Evolutionary conservation across 1,139 yeast species (phyloP).

Genomic region (Lodderomyces margitis): DNA sequence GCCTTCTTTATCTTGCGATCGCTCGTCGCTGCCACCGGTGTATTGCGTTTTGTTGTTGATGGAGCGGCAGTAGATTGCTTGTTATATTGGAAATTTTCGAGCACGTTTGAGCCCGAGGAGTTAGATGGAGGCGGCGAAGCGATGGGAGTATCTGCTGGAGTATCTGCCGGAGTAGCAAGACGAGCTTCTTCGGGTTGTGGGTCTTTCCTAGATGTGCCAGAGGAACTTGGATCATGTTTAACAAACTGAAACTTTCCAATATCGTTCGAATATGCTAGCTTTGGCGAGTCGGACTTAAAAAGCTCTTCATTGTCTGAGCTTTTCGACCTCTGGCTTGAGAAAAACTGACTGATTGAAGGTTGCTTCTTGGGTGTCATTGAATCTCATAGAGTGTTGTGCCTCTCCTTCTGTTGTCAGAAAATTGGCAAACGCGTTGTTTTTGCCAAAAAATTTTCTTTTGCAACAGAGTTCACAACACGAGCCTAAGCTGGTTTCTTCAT

Average conservation of each 20-base stretch:
- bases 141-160: conserved; percentile 6
- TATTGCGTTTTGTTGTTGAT: conserved; percentile 5
- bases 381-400: neutral
- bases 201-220: neutral
- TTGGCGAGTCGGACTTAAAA: neutral
- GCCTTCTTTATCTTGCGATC: neutral
- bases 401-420: neutral
- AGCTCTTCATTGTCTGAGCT: neutral
- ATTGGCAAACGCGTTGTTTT: neutral
- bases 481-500: too few species aligned
- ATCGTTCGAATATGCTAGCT: neutral
- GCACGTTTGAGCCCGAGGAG: neutral
- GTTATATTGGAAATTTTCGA: conserved; percentile 1
- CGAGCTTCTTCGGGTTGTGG: neutral
- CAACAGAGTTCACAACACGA: neutral
- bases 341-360: conserved; percentile 30
- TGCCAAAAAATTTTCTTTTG: neutral
- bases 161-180: conserved; percentile 1
- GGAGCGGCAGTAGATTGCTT: neutral
- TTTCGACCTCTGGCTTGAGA: conserved; percentile 9
- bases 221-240: neutral
- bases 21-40: neutral
- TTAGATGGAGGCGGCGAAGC: conserved; percentile 1
- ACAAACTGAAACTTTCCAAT: conserved; percentile 4
- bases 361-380: conserved; percentile 20